These are phyloP conservation scores for Butyriboletus loyo DNA, from an alignment of 768 basidiomycete species.

Conservation along the genomic window DNA sequence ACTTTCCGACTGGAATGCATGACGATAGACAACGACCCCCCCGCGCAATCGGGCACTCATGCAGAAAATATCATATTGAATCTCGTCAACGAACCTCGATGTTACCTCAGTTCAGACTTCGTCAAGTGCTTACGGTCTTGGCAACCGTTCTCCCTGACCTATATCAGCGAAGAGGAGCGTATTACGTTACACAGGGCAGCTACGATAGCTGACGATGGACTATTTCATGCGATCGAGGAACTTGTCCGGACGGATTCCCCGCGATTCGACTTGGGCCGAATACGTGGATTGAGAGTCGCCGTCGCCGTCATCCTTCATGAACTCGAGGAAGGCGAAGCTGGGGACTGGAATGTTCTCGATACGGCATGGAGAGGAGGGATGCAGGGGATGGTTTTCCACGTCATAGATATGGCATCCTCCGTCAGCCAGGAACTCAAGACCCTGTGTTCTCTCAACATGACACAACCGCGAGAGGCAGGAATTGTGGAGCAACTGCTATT, in stretches of 20 bases:
- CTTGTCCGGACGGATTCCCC: constrained; percentile 31
- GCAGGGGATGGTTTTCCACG: constrained; percentile 54
- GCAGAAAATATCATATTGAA: constrained; percentile 67
- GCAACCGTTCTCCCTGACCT: constrained; percentile 57
- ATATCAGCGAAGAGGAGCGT: constrained; percentile 59
- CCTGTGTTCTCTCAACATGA: constrained; percentile 46
- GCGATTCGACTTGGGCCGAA: constrained; percentile 44
- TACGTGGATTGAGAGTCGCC: constrained; percentile 63
- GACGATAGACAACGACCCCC: constrained; percentile 58
- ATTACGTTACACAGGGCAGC: constrained; percentile 59
- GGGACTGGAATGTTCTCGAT: constrained; percentile 54
- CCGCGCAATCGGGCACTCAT: constrained; percentile 59
- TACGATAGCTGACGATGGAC: constrained; percentile 64
- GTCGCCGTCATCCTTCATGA: constrained; percentile 55
- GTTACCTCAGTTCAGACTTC: constrained; percentile 58
- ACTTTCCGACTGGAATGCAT: constrained; percentile 72
- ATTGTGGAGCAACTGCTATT: constrained; percentile 55
- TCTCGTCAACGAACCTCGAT: constrained; percentile 56
- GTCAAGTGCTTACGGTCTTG: constrained; percentile 58
- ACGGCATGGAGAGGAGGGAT: constrained; percentile 58
- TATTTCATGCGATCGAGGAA: constrained; percentile 62
- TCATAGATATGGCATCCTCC: constrained; percentile 50
- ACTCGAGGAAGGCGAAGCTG: constrained; percentile 46
- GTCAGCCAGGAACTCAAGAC: constrained; percentile 51
- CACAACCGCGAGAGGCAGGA: constrained; percentile 35